Evolutionary conservation across 768 basidiomycete genomes (phyloP).

Genomic region (Podaxis sp.): DNA sequence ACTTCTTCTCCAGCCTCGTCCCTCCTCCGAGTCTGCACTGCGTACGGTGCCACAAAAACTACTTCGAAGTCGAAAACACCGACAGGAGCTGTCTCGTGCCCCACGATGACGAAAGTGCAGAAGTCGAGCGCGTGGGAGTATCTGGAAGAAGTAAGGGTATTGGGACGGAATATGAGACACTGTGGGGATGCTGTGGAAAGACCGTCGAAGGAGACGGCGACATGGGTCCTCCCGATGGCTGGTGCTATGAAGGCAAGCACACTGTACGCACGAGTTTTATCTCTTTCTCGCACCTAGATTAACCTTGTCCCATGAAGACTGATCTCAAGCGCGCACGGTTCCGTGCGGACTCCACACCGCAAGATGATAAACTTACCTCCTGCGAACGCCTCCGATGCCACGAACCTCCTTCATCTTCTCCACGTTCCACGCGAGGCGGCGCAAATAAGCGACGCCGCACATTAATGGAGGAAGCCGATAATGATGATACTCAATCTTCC

Average conservation of each 20-base stretch:
- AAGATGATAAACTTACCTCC: conserved; percentile 65
- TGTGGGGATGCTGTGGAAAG: conserved; percentile 73
- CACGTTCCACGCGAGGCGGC: conserved; percentile 20
- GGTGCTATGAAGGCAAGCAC: conserved; percentile 84
- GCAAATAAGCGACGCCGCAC: conserved; percentile 27
- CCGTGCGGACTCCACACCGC: conserved; percentile 67
- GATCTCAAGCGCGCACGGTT: conserved; percentile 77
- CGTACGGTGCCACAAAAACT: conserved; percentile 69
- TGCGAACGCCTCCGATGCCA: conserved; percentile 59
- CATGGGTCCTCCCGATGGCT: conserved; percentile 81
- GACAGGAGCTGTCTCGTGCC: conserved; percentile 67
- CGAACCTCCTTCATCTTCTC: conserved; percentile 31
- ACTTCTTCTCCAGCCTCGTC: conserved; percentile 60
- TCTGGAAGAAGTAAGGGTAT: conserved; percentile 21
- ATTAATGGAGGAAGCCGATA: conserved; percentile 15
- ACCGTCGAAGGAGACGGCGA: conserved; percentile 76
- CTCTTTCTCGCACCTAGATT: conserved; percentile 4
- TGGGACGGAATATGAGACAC: conserved; percentile 45
- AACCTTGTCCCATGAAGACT: conserved; percentile 38
- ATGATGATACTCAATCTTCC: conserved; percentile 13
- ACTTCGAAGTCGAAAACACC: conserved; percentile 70
- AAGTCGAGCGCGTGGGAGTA: conserved; percentile 58
- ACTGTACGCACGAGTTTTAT: conserved; percentile 47
- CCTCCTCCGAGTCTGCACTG: conserved; percentile 75
- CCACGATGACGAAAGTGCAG: conserved; percentile 80